Conservation (phyloP, 371 early-diverging fungal species). For the Mucor piriformis region DNA sequence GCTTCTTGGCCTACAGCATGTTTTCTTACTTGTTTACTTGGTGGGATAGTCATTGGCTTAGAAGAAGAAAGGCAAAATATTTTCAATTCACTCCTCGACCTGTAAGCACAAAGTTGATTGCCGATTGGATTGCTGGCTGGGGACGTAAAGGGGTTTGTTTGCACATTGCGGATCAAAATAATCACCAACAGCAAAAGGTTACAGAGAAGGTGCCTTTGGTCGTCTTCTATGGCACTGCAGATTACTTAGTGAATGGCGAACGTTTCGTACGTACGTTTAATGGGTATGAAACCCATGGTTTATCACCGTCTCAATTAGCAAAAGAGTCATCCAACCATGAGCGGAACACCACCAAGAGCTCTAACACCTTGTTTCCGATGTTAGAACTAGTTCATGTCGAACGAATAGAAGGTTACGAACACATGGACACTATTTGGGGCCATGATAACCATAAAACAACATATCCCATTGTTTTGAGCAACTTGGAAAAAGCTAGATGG, state of each 20-base stretch:
- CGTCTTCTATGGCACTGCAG: slow-evolving; percentile 56
- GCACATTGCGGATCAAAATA: slow-evolving; percentile 25
- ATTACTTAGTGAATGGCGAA: slow-evolving; percentile 56
- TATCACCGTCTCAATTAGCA: slow-evolving; percentile 12
- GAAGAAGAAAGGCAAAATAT: slow-evolving; percentile 50
- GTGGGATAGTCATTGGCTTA: slow-evolving; percentile 63
- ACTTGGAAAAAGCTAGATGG: slow-evolving; percentile 26
- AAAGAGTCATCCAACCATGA: slow-evolving; percentile 13
- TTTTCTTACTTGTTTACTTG: slow-evolving; percentile 62
- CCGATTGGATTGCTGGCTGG: slow-evolving; percentile 58
- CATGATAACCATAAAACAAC: slow-evolving; percentile 41
- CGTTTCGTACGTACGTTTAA: slow-evolving; percentile 43
- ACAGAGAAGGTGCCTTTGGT: slow-evolving; percentile 39
- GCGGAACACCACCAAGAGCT: background rate
- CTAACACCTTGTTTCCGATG: slow-evolving; percentile 26
- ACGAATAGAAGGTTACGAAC: slow-evolving; percentile 56
- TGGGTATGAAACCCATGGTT: slow-evolving; percentile 29
- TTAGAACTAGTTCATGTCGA: slow-evolving; percentile 52
- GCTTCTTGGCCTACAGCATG: slow-evolving; percentile 54
- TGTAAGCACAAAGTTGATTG: slow-evolving; percentile 47
- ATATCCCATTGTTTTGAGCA: slow-evolving; percentile 34
- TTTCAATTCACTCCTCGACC: slow-evolving; percentile 66
- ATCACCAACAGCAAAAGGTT: background rate
- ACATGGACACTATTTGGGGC: slow-evolving; percentile 65
- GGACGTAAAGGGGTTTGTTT: slow-evolving; percentile 45